A percentile compares a stretch with the other conserved stretches of the same genome.
phyloP scores from a whole-genome alignment of 2,329 filamentous ascomycete genomes.

The Colletotrichum kahawae region DNA sequence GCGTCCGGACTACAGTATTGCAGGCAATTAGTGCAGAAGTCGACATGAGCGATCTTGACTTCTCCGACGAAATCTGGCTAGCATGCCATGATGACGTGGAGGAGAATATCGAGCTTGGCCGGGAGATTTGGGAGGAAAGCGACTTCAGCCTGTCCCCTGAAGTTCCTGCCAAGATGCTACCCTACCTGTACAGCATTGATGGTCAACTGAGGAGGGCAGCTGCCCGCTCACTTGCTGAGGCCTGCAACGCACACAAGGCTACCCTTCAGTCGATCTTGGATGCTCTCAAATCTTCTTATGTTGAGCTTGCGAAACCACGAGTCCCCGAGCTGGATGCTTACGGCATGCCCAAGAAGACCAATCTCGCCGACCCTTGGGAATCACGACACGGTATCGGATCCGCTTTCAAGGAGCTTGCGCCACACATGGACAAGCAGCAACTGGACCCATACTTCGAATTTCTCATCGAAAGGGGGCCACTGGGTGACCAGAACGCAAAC shows the following conservation, averaged over 20 bases:
- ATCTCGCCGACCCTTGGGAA: conserved; percentile 90
- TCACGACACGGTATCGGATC: conserved; percentile 86
- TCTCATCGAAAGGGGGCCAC: conserved; percentile 81
- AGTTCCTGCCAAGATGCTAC: conserved; percentile 71
- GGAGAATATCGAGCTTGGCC: conserved; percentile 83
- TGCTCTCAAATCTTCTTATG: conserved; percentile 73
- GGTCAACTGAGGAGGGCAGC: conserved; percentile 83
- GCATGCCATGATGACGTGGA: conserved; percentile 89
- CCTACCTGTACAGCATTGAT: conserved; percentile 82
- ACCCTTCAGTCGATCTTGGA: conserved; percentile 67
- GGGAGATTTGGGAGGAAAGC: conserved; percentile 95
- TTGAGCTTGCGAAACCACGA: conserved; percentile 80
- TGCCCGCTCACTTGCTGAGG: conserved; percentile 80
- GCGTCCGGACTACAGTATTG: conserved; percentile 83
- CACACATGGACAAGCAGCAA: conserved; percentile 69
- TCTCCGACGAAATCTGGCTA: conserved; percentile 92
- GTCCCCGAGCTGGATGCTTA: conserved; percentile 88
- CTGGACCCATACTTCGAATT: conserved; percentile 84
- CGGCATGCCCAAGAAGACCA: conserved; percentile 91
- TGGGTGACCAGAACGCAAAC: conserved; percentile 79
- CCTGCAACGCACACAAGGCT: conserved; percentile 64
- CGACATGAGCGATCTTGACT: conserved; percentile 85
- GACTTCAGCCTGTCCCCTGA: conserved; percentile 72
- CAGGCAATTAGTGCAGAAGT: conserved; percentile 92
- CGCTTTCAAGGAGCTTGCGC: conserved; percentile 82